Evolutionary conservation across 106 monocot species (phyloP).

Genomic region (Agapanthus africanus): DNA sequence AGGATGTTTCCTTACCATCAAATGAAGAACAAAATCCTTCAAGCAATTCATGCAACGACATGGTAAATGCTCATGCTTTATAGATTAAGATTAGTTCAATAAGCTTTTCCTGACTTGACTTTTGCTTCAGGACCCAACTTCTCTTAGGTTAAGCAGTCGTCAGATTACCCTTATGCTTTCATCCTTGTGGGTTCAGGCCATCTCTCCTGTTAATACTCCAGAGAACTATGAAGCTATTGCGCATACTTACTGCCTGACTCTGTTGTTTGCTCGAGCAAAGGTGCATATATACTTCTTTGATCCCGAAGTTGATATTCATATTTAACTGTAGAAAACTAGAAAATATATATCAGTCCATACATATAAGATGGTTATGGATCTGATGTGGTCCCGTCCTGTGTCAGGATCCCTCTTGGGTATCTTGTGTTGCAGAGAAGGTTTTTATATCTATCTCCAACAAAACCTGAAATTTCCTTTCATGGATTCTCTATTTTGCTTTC

Average conservation of each 20-base stretch:
- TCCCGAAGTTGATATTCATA: not conserved
- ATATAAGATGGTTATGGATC: no score
- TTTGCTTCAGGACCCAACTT: constrained; percentile 46
- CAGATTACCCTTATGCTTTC: constrained; percentile 74
- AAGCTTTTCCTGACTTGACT: constrained; percentile 6
- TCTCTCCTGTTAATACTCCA: constrained; percentile 63
- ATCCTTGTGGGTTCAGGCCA: constrained; percentile 80
- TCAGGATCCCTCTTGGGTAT: not conserved
- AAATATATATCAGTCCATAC: not conserved
- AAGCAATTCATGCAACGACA: constrained; percentile 22
- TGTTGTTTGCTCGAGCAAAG: constrained; percentile 79
- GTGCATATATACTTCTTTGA: constrained; percentile 25
- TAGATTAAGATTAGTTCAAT: not conserved
- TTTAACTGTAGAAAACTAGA: constrained; percentile 14
- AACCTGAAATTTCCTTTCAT: not conserved
- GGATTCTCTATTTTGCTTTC: not conserved
- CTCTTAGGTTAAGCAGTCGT: constrained; percentile 61
- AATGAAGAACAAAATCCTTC: constrained; percentile 24
- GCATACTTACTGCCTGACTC: constrained; percentile 75
- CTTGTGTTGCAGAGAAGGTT: not conserved
- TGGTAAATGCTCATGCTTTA: constrained; percentile 18
- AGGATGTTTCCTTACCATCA: constrained; percentile 10
- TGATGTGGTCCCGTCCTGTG: no score
- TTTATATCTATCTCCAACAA: not conserved
- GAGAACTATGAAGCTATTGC: constrained; percentile 89